A percentile compares a stretch with the other conserved stretches of the same genome.
These are phyloP conservation scores for Phytophthora rubi DNA, from an alignment of 352 stramenopile genomes.

Conservation along the genomic window DNA sequence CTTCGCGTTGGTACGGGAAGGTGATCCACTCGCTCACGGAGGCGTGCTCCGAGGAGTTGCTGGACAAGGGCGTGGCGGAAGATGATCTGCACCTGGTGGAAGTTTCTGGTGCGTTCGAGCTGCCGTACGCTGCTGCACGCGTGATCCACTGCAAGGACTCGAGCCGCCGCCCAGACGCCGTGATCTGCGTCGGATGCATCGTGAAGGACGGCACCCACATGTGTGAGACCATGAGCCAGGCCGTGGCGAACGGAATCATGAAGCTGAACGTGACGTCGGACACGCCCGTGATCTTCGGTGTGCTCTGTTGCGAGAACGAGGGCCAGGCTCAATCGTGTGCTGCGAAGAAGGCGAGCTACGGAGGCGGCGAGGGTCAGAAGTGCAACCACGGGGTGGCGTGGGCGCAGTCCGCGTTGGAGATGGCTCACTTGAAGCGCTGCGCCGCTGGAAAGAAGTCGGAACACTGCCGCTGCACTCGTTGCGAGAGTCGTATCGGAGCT, in stretches of 20 bases:
- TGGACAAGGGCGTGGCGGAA: constrained; percentile 58
- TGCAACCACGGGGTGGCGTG: constrained; percentile 66
- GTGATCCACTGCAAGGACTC: constrained; percentile 75
- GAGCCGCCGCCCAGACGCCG: constrained; percentile 88
- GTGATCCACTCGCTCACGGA: constrained; percentile 56
- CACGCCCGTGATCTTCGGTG: constrained; percentile 84
- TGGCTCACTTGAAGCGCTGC: constrained; percentile 88
- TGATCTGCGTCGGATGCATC: constrained; percentile 96
- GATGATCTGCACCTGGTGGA: constrained; percentile 60
- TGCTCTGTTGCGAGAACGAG: constrained; percentile 94
- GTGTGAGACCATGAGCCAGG: constrained; percentile 98
- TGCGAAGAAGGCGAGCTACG: constrained; percentile 18
- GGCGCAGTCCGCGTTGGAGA: constrained; percentile 79
- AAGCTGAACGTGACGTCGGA: constrained; percentile 93
- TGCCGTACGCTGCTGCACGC: constrained; percentile 92
- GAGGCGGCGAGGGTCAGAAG: constrained; percentile 34
- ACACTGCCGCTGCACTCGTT: constrained; percentile 35
- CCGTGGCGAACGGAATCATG: constrained; percentile 95
- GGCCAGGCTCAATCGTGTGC: constrained; percentile 91
- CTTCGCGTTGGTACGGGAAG: constrained; percentile 67
- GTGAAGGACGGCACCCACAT: constrained; percentile 96
- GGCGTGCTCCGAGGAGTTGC: constrained; percentile 60
- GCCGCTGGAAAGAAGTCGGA: constrained; percentile 41
- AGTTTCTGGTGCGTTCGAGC: constrained; percentile 95
- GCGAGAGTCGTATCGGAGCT: constrained; percentile 34